Base-by-base conservation (phyloP, 176 grass and related monocot species). In the Oryza coarctata region DNA sequence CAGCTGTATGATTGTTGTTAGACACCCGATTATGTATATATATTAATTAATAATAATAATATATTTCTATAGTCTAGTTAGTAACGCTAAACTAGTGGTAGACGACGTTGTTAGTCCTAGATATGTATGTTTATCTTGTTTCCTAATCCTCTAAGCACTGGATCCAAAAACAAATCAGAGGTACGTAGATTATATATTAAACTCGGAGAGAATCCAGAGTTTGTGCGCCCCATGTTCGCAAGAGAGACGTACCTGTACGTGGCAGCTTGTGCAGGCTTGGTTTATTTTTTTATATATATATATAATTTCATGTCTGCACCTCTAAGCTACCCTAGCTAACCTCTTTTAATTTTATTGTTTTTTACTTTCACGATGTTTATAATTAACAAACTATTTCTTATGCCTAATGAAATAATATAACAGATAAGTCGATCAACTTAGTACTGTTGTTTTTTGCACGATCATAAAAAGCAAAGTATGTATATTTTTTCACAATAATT, bases 201-300 rank as follows among this genome's bases (percentile, higher is more conserved):
- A 68, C 38, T 43, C 32, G 20, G 20, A 20, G 58, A 65, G 70
- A 65, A 36, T 74, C 39, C 70, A 74, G 70, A 15, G 58, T 68
- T 44, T 63, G 72, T 70, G 78, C 78, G 38, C 12, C 79, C 85
- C 85, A 87, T 76, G 85, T 87, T 87, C n/a, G 55, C 85, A 13
- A 27, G 25, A 3, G 1, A 50, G 15, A 4, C 15, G 17, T 76
- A 70, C 50, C 47, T 70, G 85, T 76, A 70, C 50, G 64, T 82
- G 85, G 85, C 78, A 68, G 18, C 5, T 12, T n/a, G 4, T 8
- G 25, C 28, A 18, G 18, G 6, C 4, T 63, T 64, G 22, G 3
- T 73, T 26, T 7, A 4, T 20, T 44, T 44, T 13, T 15, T 47
- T 45, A 30, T 30, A 33, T 29, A n/a, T 67, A 27, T n/a, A n/a